Percentiles rank a stretch among this genome's conserved stretches.
These are phyloP conservation scores for Apiospora arundinis DNA, from an alignment of 2,329 filamentous ascomycete genomes.

Conservation along the genomic window DNA sequence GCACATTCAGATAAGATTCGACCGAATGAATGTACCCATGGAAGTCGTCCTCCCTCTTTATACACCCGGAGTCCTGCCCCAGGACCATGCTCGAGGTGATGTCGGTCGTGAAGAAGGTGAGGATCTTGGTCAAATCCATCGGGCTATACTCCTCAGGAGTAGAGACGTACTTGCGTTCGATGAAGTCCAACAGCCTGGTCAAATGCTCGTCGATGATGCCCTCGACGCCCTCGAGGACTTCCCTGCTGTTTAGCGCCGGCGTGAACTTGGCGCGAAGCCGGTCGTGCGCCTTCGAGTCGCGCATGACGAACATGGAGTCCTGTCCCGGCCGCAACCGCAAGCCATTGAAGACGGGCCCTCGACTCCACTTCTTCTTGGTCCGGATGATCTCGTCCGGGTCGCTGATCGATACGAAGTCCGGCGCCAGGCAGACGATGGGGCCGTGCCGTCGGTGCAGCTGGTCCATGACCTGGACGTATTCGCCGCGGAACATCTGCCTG, in stretches of 20 bases:
- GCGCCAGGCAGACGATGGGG: constrained; percentile 5
- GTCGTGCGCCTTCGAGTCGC: neutral
- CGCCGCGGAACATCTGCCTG: constrained; percentile 1
- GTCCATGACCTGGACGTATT: constrained; percentile 3
- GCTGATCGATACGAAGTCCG: constrained; percentile 8
- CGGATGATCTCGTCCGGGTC: constrained; percentile 3
- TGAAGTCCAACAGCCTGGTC: neutral
- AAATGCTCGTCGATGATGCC: neutral
- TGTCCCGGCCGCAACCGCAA: neutral
- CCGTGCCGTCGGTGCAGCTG: neutral
- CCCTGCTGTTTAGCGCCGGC: neutral
- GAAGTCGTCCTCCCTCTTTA: constrained; percentile 5
- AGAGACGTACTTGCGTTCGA: constrained; percentile 15
- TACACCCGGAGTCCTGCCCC: neutral
- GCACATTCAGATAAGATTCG: neutral
- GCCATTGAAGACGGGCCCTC: constrained; percentile 6
- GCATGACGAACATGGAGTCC: constrained; percentile 9
- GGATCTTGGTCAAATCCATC: neutral
- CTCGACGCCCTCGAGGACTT: constrained; percentile 5
- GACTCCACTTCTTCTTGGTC: constrained; percentile 6
- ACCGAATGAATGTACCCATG: constrained; percentile 11
- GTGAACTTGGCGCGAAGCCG: constrained; percentile 12
- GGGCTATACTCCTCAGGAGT: neutral
- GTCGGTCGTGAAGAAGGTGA: constrained; percentile 10
- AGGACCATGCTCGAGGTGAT: neutral